Evolutionary conservation across 129 eudicot species (phyloP), one percentile per base, ranked within the genome.

Genomic region (Escallonia herrerae): DNA sequence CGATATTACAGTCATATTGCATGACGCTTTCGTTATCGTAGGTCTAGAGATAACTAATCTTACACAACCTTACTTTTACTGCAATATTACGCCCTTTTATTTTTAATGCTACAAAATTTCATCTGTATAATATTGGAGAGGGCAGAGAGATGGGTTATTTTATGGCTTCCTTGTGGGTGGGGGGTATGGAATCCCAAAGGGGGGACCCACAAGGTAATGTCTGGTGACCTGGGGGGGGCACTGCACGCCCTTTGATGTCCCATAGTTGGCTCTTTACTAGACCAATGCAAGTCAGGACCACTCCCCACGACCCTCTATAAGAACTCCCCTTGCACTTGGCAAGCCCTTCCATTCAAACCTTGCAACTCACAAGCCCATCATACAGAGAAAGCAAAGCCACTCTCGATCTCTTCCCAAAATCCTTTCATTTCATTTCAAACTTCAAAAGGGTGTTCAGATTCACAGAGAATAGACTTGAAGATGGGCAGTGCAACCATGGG

Each of bases 231-330:
- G 49, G 69, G 78, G 33, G 81, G 63, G 77, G 69, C 80, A 79
- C 62, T 70, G 55, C 80, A 80, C 84, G 61, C 69, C 73, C 80
- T 65, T 74, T 65, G 53, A 68, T 63, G 68, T 58, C 75, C 75
- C 69, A 73, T 63, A 58, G 62, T 78, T 73, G 76, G 59, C 53
- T 51, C 59, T 57, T 79, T 57, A 8, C 43, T 73, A 57, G 76
- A 69, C 83, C 83, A 75, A 67, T 66, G 43, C 56, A 55, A 67
- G 65, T 41, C 50, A 68, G 79, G 79, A 75, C 66, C 69, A 73
- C 67, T 33, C 37, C 64, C 47, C 14, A 22, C 74, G 72, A 45
- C 58, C 71, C 83, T 76, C 75, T 89, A 85, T 85, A 89, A 83
- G 66, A 56, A 74, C 47, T 67, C 81, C 70, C 62, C 71, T 11